These are phyloP conservation scores for Pyrenophora seminiperda DNA, from an alignment of 2,329 filamentous ascomycete species.

Conservation along the genomic window DNA sequence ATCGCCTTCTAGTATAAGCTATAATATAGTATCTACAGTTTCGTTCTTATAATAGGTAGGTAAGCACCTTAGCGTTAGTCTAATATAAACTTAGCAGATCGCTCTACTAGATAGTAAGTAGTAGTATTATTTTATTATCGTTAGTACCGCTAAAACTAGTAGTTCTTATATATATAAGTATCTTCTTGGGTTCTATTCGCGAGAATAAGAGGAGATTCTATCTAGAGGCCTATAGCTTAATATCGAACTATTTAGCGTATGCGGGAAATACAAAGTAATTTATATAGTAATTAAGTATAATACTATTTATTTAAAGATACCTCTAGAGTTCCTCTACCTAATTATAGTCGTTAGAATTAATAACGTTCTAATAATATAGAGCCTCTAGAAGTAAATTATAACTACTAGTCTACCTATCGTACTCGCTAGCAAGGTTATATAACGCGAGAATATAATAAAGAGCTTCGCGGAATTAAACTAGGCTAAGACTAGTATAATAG, in stretches of 20 bases:
- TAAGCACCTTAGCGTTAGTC: conserved; percentile 70
- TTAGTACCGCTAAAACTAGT: conserved; percentile 75
- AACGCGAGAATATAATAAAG: conserved; percentile 57
- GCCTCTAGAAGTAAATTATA: conserved; percentile 24
- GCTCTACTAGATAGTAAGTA: conserved; percentile 60
- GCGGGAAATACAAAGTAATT: conserved; percentile 63
- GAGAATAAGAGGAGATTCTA: conserved; percentile 61
- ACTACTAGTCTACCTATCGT: conserved; percentile 53
- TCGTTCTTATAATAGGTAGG: conserved; percentile 59
- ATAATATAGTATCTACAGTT: conserved; percentile 38
- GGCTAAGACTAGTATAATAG: conserved; percentile 65
- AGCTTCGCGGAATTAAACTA: conserved; percentile 55
- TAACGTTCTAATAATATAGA: conserved; percentile 28
- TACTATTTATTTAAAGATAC: conserved; percentile 57
- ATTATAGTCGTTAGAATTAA: conserved; percentile 52
- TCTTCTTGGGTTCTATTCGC: conserved; percentile 48
- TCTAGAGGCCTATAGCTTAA: conserved; percentile 67
- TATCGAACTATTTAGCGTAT: conserved; percentile 65
- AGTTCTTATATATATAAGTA: conserved; percentile 47
- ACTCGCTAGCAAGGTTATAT: conserved; percentile 61
- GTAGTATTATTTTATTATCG: conserved; percentile 63
- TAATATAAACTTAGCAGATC: conserved; percentile 61
- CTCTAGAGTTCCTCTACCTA: conserved; percentile 59
- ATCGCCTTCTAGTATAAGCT: neutral
- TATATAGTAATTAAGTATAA: conserved; percentile 67